phyloP scores from a whole-genome alignment of 2,329 filamentous ascomycete species.

The Phaeosphaeria sp. region DNA sequence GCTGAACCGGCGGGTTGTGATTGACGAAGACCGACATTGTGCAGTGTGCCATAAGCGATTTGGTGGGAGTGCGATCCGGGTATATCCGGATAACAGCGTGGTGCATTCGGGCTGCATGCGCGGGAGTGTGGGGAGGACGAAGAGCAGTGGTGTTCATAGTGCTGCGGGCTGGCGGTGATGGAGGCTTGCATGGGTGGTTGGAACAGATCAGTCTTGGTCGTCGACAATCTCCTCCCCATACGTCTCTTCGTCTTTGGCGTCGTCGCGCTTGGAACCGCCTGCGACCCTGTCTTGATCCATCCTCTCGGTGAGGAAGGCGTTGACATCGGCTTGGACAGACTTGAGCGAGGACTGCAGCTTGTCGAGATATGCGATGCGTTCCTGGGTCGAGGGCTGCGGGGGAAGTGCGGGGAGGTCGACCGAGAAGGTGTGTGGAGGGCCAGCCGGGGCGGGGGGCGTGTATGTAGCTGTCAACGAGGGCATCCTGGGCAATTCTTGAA shows the following conservation, averaged over 20 bases:
- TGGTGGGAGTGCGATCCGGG: slow-evolving; percentile 87
- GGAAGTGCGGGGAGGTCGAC: slow-evolving; percentile 28
- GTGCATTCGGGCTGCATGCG: slow-evolving; percentile 58
- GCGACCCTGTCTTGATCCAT: slow-evolving; percentile 74
- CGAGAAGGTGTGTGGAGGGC: slow-evolving; percentile 36
- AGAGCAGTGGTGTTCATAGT: neutral
- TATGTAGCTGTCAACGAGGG: slow-evolving; percentile 59
- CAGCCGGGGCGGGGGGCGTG: slow-evolving; percentile 52
- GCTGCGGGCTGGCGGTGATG: slow-evolving; percentile 1
- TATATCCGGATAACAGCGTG: slow-evolving; percentile 72
- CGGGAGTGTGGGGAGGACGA: slow-evolving; percentile 33
- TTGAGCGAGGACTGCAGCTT: slow-evolving; percentile 64
- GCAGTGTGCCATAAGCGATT: slow-evolving; percentile 92
- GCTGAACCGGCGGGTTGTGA: slow-evolving; percentile 73
- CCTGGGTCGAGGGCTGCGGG: slow-evolving; percentile 42
- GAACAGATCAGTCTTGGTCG: slow-evolving; percentile 59
- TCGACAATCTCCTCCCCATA: slow-evolving; percentile 83
- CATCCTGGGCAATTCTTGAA: slow-evolving; percentile 23
- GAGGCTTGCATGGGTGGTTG: slow-evolving; percentile 2
- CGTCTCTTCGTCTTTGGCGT: slow-evolving; percentile 67
- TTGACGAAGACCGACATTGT: slow-evolving; percentile 88
- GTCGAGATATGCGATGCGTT: slow-evolving; percentile 66
- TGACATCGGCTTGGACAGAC: slow-evolving; percentile 70
- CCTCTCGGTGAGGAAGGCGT: slow-evolving; percentile 71
- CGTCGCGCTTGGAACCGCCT: slow-evolving; percentile 49